phyloP scores from a whole-genome alignment of 2,329 filamentous ascomycete genomes.

The Botrytis paeoniae region DNA sequence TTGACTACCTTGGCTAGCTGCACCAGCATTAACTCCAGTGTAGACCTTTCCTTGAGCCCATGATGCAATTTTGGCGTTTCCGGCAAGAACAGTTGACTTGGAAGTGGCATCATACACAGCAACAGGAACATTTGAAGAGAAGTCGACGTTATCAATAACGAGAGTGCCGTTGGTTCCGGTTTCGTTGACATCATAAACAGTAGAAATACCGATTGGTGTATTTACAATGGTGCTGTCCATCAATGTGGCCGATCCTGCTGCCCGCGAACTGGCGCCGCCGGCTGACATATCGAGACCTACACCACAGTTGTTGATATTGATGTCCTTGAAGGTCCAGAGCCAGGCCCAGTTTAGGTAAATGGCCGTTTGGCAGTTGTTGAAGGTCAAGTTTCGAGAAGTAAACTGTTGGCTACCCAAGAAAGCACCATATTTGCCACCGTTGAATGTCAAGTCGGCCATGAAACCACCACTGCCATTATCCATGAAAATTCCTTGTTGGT shows the following conservation, averaged over 20 bases:
- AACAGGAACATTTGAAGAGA: conserved; percentile 60
- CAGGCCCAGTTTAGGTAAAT: conserved; percentile 93
- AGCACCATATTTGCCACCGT: conserved; percentile 73
- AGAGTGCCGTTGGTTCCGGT: conserved; percentile 74
- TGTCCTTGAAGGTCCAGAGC: conserved; percentile 76
- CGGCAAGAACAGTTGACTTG: conserved; percentile 59
- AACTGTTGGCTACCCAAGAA: conserved; percentile 88
- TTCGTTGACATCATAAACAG: conserved; percentile 63
- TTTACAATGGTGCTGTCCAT: conserved; percentile 77
- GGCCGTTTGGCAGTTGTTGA: conserved; percentile 78
- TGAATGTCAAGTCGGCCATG: conserved; percentile 80
- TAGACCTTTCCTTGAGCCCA: conserved; percentile 83
- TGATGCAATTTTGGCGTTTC: conserved; percentile 64
- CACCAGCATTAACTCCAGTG: conserved; percentile 43
- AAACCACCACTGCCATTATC: conserved; percentile 83
- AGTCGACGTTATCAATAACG: conserved; percentile 87
- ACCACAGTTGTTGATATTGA: conserved; percentile 71
- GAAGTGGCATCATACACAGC: conserved; percentile 62
- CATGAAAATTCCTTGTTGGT: conserved; percentile 77
- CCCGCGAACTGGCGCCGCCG: conserved; percentile 59
- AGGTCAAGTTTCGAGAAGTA: conserved; percentile 77
- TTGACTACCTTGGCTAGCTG: conserved; percentile 58
- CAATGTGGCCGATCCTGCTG: conserved; percentile 80
- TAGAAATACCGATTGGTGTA: conserved; percentile 73
- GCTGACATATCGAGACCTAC: conserved; percentile 77